phyloP scores from a whole-genome alignment of 2,329 filamentous ascomycete species.

The Leptographium radiaticola region DNA sequence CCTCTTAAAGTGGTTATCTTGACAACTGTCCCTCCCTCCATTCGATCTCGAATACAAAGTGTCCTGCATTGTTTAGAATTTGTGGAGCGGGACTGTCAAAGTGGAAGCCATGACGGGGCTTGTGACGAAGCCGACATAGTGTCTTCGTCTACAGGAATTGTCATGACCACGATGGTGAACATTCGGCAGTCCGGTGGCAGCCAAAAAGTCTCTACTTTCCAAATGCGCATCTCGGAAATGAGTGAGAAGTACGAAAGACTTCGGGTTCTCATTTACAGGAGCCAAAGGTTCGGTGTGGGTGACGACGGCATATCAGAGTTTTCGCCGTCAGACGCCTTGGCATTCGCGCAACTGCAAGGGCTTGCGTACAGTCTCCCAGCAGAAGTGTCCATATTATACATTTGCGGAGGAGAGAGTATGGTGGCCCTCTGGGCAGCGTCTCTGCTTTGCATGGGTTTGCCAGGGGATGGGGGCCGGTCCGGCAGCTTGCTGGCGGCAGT shows the following conservation, averaged over 20 bases:
- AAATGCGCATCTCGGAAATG: constrained; percentile 17
- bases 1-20: constrained; percentile 16
- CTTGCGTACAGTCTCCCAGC: constrained; percentile 31
- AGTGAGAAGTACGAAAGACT: constrained; percentile 52
- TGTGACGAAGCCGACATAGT: constrained; percentile 51
- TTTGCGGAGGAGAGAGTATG: constrained; percentile 35
- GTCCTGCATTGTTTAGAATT: constrained; percentile 14
- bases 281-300: constrained; percentile 20
- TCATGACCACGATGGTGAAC: constrained; percentile 59
- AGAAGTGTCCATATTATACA: constrained; percentile 28
- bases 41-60: constrained; percentile 10
- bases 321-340: constrained; percentile 26
- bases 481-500: constrained; percentile 30
- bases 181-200: constrained; percentile 41
- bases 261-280: constrained; percentile 53
- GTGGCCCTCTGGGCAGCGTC: constrained; percentile 42
- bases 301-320: constrained; percentile 20
- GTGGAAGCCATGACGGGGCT: background rate
- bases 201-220: background rate
- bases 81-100: constrained; percentile 17
- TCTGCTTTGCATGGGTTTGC: constrained; percentile 33
- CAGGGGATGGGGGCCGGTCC: constrained; percentile 10
- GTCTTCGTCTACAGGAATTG: constrained; percentile 53
- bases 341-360: constrained; percentile 35
- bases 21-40: constrained; percentile 7